phyloP scores from a whole-genome alignment of 495 filamentous ascomycete genomes.

The Lindgomyces ingoldianus region DNA sequence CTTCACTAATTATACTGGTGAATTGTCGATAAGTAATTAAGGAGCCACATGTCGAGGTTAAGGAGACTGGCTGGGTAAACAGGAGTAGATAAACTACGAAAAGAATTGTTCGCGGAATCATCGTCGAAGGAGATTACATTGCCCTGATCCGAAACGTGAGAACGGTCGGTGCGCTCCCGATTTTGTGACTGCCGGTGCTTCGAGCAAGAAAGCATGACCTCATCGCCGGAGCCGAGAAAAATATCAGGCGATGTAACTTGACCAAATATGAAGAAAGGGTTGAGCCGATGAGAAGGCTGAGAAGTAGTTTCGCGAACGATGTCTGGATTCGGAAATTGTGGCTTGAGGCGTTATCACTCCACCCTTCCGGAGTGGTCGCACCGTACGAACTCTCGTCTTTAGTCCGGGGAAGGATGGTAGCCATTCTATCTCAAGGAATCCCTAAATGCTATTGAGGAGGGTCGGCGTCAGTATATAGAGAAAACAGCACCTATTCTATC shows the following conservation, averaged over 20 bases:
- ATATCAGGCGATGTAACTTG: too few species aligned
- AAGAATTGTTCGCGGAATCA: neutral
- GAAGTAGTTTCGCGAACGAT: neutral
- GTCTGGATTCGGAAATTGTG: neutral
- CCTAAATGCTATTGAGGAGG: too few species aligned
- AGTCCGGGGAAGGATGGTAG: too few species aligned
- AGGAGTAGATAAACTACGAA: neutral
- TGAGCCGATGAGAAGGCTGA: neutral
- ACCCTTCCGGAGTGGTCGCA: neutral
- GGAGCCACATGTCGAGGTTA: neutral
- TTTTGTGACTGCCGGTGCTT: too few species aligned
- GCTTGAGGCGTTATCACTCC: slow-evolving; percentile 8
- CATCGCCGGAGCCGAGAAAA: too few species aligned
- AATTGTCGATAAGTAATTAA: slow-evolving; percentile 4
- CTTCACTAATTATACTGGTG: neutral
- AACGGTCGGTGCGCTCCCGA: too few species aligned
- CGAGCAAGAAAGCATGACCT: too few species aligned
- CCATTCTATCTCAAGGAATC: too few species aligned
- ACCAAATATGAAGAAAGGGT: neutral
- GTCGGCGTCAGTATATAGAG: too few species aligned
- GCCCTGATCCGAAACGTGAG: too few species aligned
- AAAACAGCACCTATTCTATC: too few species aligned
- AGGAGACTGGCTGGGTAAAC: neutral
- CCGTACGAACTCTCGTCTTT: neutral
- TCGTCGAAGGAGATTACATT: neutral